phyloP scores from a whole-genome alignment of 108 stramenopile species.

The Seminavis robusta region DNA sequence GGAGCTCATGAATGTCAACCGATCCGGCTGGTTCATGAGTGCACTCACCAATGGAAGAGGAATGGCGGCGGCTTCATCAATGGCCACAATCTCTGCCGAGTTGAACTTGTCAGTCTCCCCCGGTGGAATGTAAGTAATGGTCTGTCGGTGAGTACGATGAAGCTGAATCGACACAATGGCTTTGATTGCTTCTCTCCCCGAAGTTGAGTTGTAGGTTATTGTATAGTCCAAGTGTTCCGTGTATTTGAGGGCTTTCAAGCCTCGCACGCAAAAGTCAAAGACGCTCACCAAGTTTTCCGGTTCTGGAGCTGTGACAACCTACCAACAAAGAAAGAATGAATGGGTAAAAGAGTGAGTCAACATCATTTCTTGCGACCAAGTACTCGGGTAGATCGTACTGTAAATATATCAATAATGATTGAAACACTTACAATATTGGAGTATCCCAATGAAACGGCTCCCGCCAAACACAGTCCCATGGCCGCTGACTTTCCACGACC shows the following conservation, averaged over 20 bases:
- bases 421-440: constrained; percentile 81
- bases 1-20: constrained; percentile 92
- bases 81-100: constrained; percentile 94
- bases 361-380: too few species aligned
- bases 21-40: constrained; percentile 72
- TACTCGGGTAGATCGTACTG: too few species aligned
- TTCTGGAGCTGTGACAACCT: constrained; percentile 95
- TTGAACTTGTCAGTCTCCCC: constrained; percentile 86
- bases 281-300: constrained; percentile 96
- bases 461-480: constrained; percentile 95
- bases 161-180: constrained; percentile 86
- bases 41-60: constrained; percentile 92
- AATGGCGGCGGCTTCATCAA: constrained; percentile 99
- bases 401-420: too few species aligned
- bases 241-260: constrained; percentile 93
- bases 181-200: constrained; percentile 77
- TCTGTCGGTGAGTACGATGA: constrained; percentile 89
- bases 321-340: too few species aligned
- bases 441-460: constrained; percentile 94
- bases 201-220: constrained; percentile 71
- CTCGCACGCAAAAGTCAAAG: constrained; percentile 94
- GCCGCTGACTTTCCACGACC: constrained; percentile 99
- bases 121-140: constrained; percentile 88
- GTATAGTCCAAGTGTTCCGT: constrained; percentile 96
- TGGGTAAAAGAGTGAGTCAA: too few species aligned